Evolutionary conservation across 2,329 filamentous ascomycete genomes (phyloP).

Genomic region (Trichoderma atroviride): DNA sequence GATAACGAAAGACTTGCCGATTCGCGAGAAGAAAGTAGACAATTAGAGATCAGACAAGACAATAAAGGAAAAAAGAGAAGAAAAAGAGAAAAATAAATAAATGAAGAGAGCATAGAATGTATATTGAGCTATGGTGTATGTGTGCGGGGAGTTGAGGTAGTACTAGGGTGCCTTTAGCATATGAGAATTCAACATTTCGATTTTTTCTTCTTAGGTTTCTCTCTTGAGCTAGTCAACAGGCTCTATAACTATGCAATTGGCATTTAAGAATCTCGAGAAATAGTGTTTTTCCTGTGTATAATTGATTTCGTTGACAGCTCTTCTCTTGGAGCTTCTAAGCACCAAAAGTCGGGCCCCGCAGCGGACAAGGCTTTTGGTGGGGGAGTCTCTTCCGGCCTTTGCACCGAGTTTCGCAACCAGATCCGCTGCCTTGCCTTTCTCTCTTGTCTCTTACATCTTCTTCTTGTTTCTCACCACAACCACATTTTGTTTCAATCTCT

Average conservation of each 20-base stretch:
- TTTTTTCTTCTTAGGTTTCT: background rate
- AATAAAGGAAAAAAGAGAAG: background rate
- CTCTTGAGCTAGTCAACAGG: background rate
- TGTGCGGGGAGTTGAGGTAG: background rate
- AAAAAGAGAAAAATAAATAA: background rate
- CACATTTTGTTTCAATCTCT: background rate
- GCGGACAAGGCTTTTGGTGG: conserved; percentile 24
- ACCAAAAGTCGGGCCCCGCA: conserved; percentile 7
- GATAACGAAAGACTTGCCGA: conserved; percentile 32
- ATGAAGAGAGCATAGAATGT: background rate
- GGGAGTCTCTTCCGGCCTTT: conserved; percentile 13
- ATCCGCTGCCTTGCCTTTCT: background rate
- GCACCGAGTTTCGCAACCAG: conserved; percentile 11
- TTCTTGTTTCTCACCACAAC: background rate
- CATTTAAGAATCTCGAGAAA: background rate
- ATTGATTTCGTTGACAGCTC: background rate
- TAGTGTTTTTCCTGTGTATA: background rate
- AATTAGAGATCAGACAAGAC: conserved; percentile 11
- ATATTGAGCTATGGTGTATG: background rate
- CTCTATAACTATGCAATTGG: background rate
- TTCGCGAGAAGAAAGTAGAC: conserved; percentile 31
- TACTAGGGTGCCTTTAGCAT: background rate
- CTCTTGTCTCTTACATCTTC: background rate
- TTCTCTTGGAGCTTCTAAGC: background rate
- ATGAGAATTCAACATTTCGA: background rate